These are phyloP conservation scores for Blastocystis hominis DNA, from an alignment of 352 stramenopile genomes.

Conservation along the genomic window DNA sequence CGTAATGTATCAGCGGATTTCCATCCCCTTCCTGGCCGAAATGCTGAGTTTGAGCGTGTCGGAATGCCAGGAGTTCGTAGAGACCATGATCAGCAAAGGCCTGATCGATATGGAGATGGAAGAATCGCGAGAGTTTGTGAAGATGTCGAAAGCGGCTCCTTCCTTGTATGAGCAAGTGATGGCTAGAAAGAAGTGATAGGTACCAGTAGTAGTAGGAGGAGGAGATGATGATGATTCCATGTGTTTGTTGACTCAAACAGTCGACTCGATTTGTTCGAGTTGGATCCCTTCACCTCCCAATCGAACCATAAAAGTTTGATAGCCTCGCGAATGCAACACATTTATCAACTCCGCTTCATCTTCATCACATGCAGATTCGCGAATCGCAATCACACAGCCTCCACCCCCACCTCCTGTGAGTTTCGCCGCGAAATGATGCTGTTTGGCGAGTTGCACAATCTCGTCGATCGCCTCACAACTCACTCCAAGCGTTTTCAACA, in stretches of 20 bases:
- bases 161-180: constrained; percentile 29
- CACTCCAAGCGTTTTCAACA: constrained; percentile 72
- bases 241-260: too few species aligned
- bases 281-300: background rate
- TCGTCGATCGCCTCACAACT: constrained; percentile 73
- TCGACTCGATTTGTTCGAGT: too few species aligned
- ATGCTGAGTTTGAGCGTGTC: background rate
- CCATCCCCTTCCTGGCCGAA: background rate
- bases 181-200: background rate
- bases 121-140: background rate
- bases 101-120: background rate
- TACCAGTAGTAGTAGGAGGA: too few species aligned
- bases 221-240: too few species aligned
- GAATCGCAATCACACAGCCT: constrained; percentile 75
- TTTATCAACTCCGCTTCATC: background rate
- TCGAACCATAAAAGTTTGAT: background rate
- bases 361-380: constrained; percentile 61
- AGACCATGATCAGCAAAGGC: background rate
- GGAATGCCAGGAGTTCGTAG: background rate
- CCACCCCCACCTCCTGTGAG: constrained; percentile 75
- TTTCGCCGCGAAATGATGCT: constrained; percentile 71
- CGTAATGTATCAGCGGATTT: background rate
- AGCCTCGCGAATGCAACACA: background rate
- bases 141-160: background rate
- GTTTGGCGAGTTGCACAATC: constrained; percentile 67